A percentile compares a stretch with the other conserved stretches of the same genome.
Evolutionary conservation across 1,284 basidiomycete species (phyloP).

Genomic region (Cutaneotrichosporon curvatum): DNA sequence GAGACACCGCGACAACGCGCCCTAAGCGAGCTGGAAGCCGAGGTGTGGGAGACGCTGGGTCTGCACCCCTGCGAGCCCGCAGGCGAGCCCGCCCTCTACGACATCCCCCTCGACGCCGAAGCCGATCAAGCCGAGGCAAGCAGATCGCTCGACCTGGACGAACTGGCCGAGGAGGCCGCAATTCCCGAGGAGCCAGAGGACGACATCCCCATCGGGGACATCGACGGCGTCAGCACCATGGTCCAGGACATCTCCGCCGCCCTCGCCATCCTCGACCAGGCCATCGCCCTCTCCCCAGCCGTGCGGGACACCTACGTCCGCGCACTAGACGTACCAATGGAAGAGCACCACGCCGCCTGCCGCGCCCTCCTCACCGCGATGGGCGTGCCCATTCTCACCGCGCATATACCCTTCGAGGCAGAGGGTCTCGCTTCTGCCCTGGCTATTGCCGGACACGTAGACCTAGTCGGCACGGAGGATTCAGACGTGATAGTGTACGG

Average conservation of each 20-base stretch:
- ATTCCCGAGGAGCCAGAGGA: background rate
- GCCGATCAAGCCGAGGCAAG: no score
- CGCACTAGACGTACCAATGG: constrained; percentile 29
- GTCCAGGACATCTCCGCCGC: background rate
- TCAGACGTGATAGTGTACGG: constrained; percentile 50
- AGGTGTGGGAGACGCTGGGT: constrained; percentile 20
- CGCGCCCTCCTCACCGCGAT: constrained; percentile 56
- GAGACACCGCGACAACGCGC: constrained; percentile 34
- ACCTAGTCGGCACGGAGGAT: constrained; percentile 82
- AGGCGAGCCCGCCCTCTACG: no score
- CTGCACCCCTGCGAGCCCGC: no score
- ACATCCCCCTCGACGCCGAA: no score
- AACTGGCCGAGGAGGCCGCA: background rate
- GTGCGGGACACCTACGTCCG: constrained; percentile 26
- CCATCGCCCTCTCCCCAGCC: constrained; percentile 14
- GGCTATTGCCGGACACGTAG: constrained; percentile 63
- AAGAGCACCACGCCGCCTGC: constrained; percentile 32
- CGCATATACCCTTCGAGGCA: constrained; percentile 64
- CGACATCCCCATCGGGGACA: background rate
- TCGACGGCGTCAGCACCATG: no score
- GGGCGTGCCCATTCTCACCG: constrained; percentile 67
- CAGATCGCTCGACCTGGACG: background rate
- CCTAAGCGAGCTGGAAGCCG: constrained; percentile 32
- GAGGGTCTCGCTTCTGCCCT: constrained; percentile 73
- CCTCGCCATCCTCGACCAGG: constrained; percentile 10